A percentile compares a stretch with the other conserved stretches of the same genome.
phyloP scores from a whole-genome alignment of 305 asterid species.

The Solanum chacoense region DNA sequence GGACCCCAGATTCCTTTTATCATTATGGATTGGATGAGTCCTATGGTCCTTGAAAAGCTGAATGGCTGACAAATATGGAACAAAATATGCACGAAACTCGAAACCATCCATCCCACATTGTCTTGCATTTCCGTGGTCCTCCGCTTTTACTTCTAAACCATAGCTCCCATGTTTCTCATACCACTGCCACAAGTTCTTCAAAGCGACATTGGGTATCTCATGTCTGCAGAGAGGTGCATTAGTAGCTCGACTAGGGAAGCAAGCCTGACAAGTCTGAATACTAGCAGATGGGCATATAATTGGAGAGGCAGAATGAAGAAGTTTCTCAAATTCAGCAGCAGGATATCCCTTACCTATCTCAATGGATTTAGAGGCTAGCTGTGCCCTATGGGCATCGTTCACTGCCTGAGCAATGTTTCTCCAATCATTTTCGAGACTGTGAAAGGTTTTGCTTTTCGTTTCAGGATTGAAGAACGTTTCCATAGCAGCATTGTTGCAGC shows the following conservation, averaged over 20 bases:
- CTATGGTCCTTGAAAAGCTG: conserved; percentile 13
- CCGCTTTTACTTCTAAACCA: conserved; percentile 21
- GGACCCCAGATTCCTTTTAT: not conserved
- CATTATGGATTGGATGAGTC: not conserved
- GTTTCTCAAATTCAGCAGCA: conserved; percentile 18
- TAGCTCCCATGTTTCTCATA: conserved; percentile 18
- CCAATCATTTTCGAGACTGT: not conserved
- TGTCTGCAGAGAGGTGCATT: conserved; percentile 10
- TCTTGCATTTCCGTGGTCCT: conserved; percentile 8
- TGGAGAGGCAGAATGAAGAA: conserved; percentile 16
- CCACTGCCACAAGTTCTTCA: conserved; percentile 23
- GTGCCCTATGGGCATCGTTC: conserved; percentile 9
- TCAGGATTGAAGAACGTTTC: not conserved
- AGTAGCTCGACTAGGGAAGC: not conserved
- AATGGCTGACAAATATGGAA: conserved; percentile 22
- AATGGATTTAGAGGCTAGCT: conserved; percentile 12
- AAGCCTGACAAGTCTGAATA: not conserved
- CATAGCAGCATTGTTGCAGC: conserved; percentile 1
- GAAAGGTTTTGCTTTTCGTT: not conserved
- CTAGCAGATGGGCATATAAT: conserved; percentile 5
- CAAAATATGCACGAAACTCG: conserved; percentile 16
- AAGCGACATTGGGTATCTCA: conserved; percentile 11
- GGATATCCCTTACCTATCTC: conserved; percentile 12
- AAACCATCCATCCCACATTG: conserved; percentile 5
- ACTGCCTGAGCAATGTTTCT: conserved; percentile 8